These are phyloP conservation scores for Polysphondylium violaceum DNA, from an alignment of 78 protist genomes.

Conservation along the genomic window DNA sequence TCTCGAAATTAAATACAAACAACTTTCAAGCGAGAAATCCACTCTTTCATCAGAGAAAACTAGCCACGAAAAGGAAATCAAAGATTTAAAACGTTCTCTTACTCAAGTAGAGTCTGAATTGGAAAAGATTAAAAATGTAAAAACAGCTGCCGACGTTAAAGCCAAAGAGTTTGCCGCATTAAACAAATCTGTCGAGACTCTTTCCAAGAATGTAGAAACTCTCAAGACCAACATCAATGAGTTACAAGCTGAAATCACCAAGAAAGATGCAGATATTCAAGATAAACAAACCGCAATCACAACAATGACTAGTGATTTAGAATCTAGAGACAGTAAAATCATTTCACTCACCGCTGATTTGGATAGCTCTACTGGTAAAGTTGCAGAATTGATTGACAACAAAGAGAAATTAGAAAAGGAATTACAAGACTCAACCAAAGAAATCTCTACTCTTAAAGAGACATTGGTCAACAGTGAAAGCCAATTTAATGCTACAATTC, in stretches of 20 bases:
- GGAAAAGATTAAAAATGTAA: constrained; percentile 15
- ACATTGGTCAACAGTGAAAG: neutral
- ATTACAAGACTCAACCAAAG: too few species aligned
- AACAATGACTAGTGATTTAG: neutral
- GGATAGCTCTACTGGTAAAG: neutral
- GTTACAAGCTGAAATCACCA: neutral
- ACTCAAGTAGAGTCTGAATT: constrained; percentile 5
- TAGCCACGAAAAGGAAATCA: constrained; percentile 20
- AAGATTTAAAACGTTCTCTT: neutral
- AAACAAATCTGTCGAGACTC: constrained; percentile 18
- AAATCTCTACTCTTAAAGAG: too few species aligned
- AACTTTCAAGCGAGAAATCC: neutral
- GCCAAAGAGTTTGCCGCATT: constrained; percentile 8
- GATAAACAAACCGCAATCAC: neutral
- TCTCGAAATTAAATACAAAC: constrained; percentile 15
- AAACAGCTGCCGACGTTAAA: constrained; percentile 19
- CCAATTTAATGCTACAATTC: too few species aligned
- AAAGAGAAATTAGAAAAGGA: too few species aligned
- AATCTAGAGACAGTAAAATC: neutral
- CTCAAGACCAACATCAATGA: neutral
- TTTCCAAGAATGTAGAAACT: constrained; percentile 10
- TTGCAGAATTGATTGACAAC: too few species aligned
- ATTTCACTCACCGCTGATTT: neutral
- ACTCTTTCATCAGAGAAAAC: constrained; percentile 36
- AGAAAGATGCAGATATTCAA: neutral